Conservation (phyloP, 164 flowering plant species). For the Nymphaea thermarum region DNA sequence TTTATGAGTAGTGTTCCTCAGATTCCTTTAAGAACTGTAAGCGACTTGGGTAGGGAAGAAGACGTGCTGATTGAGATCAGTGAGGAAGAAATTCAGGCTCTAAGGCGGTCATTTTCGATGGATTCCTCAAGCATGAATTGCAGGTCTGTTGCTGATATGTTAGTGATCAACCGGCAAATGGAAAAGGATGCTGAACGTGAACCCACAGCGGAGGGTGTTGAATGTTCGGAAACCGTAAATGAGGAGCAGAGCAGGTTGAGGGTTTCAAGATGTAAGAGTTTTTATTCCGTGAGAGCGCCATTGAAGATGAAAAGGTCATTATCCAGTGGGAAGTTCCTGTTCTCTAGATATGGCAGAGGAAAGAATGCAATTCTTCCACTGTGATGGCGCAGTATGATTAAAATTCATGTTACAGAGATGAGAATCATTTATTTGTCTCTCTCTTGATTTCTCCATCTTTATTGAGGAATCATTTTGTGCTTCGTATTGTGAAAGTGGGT, state of each 20-base stretch:
- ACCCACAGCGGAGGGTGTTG: not conserved
- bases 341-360: not conserved
- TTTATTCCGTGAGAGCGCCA: not conserved
- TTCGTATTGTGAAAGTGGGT: not conserved
- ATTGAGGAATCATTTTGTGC: not conserved
- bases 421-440: not conserved
- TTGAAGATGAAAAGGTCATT: not conserved
- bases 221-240: not conserved
- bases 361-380: not conserved
- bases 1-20: not conserved
- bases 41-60: constrained; percentile 23
- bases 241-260: constrained; percentile 17
- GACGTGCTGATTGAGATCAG: constrained; percentile 30
- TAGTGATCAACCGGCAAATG: constrained; percentile 1
- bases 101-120: constrained; percentile 10
- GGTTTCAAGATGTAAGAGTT: not conserved
- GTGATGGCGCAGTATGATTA: not conserved
- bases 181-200: constrained; percentile 1
- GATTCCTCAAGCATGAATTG: not conserved
- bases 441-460: not conserved
- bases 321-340: not conserved
- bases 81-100: constrained; percentile 7
- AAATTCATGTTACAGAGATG: not conserved
- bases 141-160: constrained; percentile 21
- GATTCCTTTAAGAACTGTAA: not conserved